phyloP scores from a whole-genome alignment of 306 rosid species.

The Prunus mira region DNA sequence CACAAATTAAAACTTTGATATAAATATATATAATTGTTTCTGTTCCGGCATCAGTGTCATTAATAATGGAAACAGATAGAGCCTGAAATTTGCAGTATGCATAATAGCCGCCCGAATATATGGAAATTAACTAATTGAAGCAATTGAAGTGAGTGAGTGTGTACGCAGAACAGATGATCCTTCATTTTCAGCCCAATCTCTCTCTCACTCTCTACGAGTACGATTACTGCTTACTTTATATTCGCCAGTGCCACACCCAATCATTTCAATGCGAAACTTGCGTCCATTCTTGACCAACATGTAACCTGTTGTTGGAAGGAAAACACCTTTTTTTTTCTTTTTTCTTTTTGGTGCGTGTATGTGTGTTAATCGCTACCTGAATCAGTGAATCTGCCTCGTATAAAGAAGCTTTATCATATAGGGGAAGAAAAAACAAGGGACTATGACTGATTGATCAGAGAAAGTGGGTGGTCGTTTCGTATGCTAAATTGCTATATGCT shows the following conservation, averaged over 20 bases:
- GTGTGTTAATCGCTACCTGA: not conserved
- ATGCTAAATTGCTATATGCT: too few species aligned
- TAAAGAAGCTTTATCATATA: not conserved
- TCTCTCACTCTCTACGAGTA: too few species aligned
- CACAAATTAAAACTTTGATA: not conserved
- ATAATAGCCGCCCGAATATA: not conserved
- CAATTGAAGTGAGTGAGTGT: too few species aligned
- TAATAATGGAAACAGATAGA: not conserved
- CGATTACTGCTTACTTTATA: too few species aligned
- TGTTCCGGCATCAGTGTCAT: not conserved
- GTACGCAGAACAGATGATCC: too few species aligned
- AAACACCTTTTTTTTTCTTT: not conserved
- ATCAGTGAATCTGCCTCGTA: not conserved
- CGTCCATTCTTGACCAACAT: not conserved
- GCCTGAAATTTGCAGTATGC: not conserved
- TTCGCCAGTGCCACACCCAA: not conserved
- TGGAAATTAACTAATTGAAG: not conserved
- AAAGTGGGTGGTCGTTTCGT: not conserved
- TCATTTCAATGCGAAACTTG: not conserved
- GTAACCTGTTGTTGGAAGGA: not conserved
- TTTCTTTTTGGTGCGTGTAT: not conserved
- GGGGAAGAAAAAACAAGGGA: too few species aligned
- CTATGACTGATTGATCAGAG: not conserved
- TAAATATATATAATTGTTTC: not conserved
- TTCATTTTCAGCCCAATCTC: too few species aligned